phyloP scores from a whole-genome alignment of 345 rosid species.

The Acer negundo region DNA sequence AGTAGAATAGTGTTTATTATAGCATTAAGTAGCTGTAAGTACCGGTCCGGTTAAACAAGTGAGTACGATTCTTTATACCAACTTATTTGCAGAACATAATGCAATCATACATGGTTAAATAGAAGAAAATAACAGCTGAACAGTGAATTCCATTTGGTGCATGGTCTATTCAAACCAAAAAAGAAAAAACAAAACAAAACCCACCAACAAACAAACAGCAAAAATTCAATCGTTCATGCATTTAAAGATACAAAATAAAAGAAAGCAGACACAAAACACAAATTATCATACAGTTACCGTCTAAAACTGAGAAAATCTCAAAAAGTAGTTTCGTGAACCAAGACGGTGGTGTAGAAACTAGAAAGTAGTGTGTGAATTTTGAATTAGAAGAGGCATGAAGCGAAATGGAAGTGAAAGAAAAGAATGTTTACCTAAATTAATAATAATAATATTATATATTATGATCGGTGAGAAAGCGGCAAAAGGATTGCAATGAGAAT shows the following conservation, averaged over 20 bases:
- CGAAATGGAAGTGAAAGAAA: not conserved
- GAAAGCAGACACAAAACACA: not conserved
- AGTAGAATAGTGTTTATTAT: not conserved
- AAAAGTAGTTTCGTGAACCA: not conserved
- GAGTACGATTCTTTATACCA: not conserved
- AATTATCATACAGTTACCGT: not conserved
- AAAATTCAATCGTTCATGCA: not conserved
- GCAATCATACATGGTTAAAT: not conserved
- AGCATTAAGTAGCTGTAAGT: not conserved
- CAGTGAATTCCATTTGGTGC: not conserved
- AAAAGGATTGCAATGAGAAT: conserved; percentile 6
- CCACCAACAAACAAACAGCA: not conserved
- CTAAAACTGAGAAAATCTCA: too few species aligned
- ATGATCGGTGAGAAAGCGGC: not conserved
- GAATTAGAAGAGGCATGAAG: not conserved
- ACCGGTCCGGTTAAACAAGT: not conserved
- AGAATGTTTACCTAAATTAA: not conserved
- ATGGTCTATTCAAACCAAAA: not conserved
- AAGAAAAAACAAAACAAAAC: conserved; percentile 13
- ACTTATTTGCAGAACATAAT: not conserved
- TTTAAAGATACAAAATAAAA: not conserved
- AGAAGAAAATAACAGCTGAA: not conserved
- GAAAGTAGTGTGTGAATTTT: too few species aligned
- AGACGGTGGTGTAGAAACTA: not conserved
- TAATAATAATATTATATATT: not conserved